These are phyloP conservation scores for Bombardia bombarda DNA, from an alignment of 495 filamentous ascomycete genomes.

Conservation along the genomic window DNA sequence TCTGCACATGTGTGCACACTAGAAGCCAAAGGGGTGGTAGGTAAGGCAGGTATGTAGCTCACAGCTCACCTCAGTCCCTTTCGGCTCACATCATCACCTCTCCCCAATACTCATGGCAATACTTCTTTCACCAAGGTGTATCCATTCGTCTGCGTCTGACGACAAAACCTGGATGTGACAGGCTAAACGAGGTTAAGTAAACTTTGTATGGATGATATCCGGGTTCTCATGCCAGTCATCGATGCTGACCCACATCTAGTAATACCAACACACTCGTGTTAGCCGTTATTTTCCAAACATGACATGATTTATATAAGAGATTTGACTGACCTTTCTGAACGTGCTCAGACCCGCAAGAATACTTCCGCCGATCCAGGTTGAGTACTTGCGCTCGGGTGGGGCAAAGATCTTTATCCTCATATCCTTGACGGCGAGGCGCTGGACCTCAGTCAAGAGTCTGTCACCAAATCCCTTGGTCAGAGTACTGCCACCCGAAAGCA, in stretches of 20 bases:
- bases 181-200: constrained; percentile 70
- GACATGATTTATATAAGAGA: too few species aligned
- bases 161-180: too few species aligned
- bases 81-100: too few species aligned
- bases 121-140: too few species aligned
- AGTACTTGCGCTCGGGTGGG: constrained; percentile 61
- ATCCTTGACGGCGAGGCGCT: constrained; percentile 88
- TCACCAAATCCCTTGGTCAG: constrained; percentile 88
- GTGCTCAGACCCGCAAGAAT: constrained; percentile 96
- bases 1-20: too few species aligned
- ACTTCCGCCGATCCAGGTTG: constrained; percentile 96
- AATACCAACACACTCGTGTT: too few species aligned
- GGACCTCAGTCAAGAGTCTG: constrained; percentile 82
- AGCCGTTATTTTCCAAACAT: too few species aligned
- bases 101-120: too few species aligned
- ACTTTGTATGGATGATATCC: constrained; percentile 96
- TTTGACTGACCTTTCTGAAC: constrained; percentile 77
- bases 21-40: too few species aligned
- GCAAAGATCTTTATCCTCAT: constrained; percentile 99
- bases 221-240: constrained; percentile 99
- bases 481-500: constrained; percentile 90
- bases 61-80: too few species aligned
- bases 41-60: too few species aligned
- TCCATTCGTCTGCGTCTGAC: too few species aligned
- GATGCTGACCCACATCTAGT: constrained; percentile 96